Conservation (phyloP, 257 asterid genomes). For the Capsicum chinense region DNA sequence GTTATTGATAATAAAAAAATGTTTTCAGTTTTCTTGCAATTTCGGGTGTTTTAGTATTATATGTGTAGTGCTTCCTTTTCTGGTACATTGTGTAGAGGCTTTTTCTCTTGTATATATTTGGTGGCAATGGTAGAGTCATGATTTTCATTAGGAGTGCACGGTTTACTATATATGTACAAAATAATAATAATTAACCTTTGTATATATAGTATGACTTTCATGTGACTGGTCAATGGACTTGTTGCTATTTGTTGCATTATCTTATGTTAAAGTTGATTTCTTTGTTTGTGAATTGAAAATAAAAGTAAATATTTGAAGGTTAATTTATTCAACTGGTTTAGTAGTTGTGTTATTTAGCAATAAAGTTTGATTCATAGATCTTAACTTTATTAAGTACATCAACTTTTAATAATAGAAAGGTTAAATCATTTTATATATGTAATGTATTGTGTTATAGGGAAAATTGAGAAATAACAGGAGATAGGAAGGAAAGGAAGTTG, state of each 20-base stretch:
- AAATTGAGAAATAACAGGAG: conserved; percentile 52
- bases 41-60: no score
- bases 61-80: no score
- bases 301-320: not conserved
- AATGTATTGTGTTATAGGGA: conserved; percentile 35
- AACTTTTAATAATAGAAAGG: not conserved
- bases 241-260: not conserved
- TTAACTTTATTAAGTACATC: no score
- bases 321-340: not conserved
- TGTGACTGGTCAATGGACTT: not conserved
- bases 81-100: not conserved
- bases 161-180: no score
- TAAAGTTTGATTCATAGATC: not conserved
- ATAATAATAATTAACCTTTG: not conserved
- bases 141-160: no score
- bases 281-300: not conserved
- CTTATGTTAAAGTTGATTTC: not conserved
- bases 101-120: not conserved
- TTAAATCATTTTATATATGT: conserved; percentile 28
- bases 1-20: no score
- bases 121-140: not conserved
- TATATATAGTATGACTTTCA: not conserved
- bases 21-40: no score
- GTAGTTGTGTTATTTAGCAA: not conserved
- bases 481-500: conserved; percentile 93